Evolutionary conservation across 371 early-diverging fungal species (phyloP), one percentile per base, ranked within the genome.

Genomic region (Syncephalastrum contaminatum): DNA sequence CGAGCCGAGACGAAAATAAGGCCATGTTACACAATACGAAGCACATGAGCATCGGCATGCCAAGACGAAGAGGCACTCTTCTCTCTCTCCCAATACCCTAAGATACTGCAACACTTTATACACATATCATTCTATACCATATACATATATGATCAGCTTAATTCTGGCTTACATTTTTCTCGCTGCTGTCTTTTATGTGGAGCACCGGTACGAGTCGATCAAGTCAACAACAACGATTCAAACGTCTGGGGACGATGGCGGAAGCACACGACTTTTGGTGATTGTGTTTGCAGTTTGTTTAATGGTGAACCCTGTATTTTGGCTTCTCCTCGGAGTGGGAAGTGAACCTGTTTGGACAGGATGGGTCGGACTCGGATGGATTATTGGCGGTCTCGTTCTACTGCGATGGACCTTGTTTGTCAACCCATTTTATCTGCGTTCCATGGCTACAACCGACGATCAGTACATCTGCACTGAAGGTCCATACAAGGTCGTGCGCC

Each of bases 381-480:
- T 72, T n/a, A 0, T 66, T 14, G 52, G 60, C 14, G 64, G 66
- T 14, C 58, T 66, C 27, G 10, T 53, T 0, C 44, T 75, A 46
- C 43, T 69, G 21, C 58, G 66, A 1, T 75, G 76, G 76, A 40
- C 72, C 14, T 64, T 60, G 3, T 59, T 53, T 42, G 65, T 58
- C 18, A 75, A 75, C 43, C 59, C 66, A 2, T 75, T 72, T 45
- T 75, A 72, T 54, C 52, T 75, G 20, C 63, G 68, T 40, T 51
- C 72, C 14, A 62, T 72, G 47, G 66, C 70, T 14, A 71, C 70
- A 1, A 70, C 67, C 4, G 72, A 75, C 43, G 72, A 75, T 51
- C 72, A 72, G 30, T 70, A 56, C 48, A 70, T 75, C 41, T 72
- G 75, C 43, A 75, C 72, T 4, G 68, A 67, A 40, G 75, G 70